Evolutionary conservation across 2,329 filamentous ascomycete genomes (phyloP).

Genomic region (Trichoderma hamatum): DNA sequence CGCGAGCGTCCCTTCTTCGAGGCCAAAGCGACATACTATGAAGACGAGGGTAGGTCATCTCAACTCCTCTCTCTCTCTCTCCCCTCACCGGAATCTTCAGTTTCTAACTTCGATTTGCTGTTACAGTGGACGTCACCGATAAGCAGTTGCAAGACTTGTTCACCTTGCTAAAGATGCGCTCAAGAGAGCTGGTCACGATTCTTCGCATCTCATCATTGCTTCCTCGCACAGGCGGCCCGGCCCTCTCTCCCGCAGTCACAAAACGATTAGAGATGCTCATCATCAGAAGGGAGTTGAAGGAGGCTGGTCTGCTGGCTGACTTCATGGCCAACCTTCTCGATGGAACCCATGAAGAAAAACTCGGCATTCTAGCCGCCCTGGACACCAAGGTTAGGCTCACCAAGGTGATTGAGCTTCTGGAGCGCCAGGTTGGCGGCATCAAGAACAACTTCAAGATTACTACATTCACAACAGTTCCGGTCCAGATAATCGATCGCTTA

Average conservation of each 20-base stretch:
- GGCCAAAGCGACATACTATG: constrained; percentile 71
- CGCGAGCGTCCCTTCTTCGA: constrained; percentile 87
- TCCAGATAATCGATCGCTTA: constrained; percentile 63
- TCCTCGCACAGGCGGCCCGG: constrained; percentile 65
- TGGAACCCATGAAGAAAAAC: constrained; percentile 85
- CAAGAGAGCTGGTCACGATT: constrained; percentile 82
- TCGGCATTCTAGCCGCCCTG: constrained; percentile 80
- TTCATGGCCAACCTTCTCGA: constrained; percentile 96
- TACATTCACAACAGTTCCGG: constrained; percentile 68
- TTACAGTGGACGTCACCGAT: constrained; percentile 48
- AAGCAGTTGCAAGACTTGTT: constrained; percentile 72
- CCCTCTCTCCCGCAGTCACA: constrained; percentile 81
- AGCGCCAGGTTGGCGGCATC: constrained; percentile 78
- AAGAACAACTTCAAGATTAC: constrained; percentile 88
- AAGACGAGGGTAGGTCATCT: constrained; percentile 64
- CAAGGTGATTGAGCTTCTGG: constrained; percentile 80
- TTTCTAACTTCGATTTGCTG: constrained; percentile 22
- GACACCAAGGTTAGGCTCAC: constrained; percentile 77
- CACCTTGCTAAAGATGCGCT: constrained; percentile 77
- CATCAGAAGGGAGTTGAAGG: constrained; percentile 74
- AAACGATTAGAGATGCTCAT: constrained; percentile 88
- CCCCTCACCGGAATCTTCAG: no score
- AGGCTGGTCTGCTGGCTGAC: constrained; percentile 86
- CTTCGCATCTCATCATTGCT: constrained; percentile 84
- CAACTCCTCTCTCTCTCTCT: not conserved